These are phyloP conservation scores for Bonia amplexicaulis DNA, from an alignment of 176 grass and related monocot species.

Conservation along the genomic window DNA sequence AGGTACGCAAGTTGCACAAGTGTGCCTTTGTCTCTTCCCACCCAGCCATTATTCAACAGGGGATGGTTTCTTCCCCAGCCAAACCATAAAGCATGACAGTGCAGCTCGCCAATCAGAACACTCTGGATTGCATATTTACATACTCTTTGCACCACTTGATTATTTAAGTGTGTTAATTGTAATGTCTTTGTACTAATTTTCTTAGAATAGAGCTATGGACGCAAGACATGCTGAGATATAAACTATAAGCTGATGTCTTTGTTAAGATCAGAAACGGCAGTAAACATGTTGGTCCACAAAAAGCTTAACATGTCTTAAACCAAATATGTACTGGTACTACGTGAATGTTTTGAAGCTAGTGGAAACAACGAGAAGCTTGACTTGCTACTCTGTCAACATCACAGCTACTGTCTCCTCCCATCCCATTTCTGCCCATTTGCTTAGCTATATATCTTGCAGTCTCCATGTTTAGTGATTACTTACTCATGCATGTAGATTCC, in stretches of 20 bases:
- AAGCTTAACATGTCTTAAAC: conserved; percentile 29
- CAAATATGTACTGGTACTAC: neutral
- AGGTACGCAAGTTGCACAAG: conserved; percentile 62
- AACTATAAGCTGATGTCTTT: conserved; percentile 10
- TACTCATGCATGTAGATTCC: conserved; percentile 33
- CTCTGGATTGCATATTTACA: conserved; percentile 33
- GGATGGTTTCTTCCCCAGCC: conserved; percentile 32
- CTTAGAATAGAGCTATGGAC: neutral
- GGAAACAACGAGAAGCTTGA: conserved; percentile 20
- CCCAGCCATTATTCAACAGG: conserved; percentile 31
- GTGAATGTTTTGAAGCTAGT: conserved; percentile 20
- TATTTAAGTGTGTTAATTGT: conserved; percentile 5
- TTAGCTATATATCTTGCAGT: conserved; percentile 49
- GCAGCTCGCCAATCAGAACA: conserved; percentile 37
- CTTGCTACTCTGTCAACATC: conserved; percentile 52
- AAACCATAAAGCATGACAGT: conserved; percentile 36
- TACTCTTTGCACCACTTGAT: conserved; percentile 38
- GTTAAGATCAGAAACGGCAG: conserved; percentile 29
- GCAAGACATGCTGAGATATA: conserved; percentile 15
- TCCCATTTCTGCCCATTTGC: conserved; percentile 36
- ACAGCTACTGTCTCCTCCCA: conserved; percentile 33
- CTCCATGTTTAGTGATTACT: conserved; percentile 34
- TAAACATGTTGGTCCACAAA: conserved; percentile 31
- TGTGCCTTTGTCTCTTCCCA: conserved; percentile 37
- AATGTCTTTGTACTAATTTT: conserved; percentile 6